Base-by-base conservation (phyloP, 257 asterid species). In the Nicotiana attenuata region DNA sequence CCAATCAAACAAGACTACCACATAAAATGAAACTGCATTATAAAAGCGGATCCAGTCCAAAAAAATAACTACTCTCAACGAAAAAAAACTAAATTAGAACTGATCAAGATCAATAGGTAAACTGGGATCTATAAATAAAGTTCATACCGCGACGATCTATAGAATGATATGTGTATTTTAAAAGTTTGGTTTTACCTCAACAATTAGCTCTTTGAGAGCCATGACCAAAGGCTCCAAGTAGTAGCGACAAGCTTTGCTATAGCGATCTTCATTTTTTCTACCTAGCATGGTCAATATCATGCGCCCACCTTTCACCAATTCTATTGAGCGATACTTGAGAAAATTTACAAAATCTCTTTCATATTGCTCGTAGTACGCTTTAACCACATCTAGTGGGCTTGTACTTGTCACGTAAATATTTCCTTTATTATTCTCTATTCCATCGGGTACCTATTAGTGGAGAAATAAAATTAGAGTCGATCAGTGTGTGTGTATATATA, bases 281-380 rank as follows among this genome's bases (percentile, higher is more conserved):
- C 96, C 97, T 20, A 89, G 22, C 57, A 90, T 33, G 1, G 94
- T 93, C 1, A 93, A 64, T 71, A 90, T 92, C 96, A 93, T 91
- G 6, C 80, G 82, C 3, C 97, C 97, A 19, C 90, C 92, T 6
- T n/a, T 60, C 13, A 89, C 89, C 15, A 92, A 81, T 75, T 91
- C 97, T 81, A 86, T 83, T 6, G 92, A 86, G 0, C 97, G 92
- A 35, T 87, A 87, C 61, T 53, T 80, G 17, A 91, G 78, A 59
- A 93, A 93, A 1, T 84, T 85, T 47, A 73, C 29, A 17, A 93
- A 93, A 84, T 91, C 96, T 31, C 55, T 64, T n/a, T 80, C 88
- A 81, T 87, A 93, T 82, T 90, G 97, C 10, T 88, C 67, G 15
- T 80, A 87, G 73, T 90, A 93, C 19, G 97, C 93, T 3, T 68